These are phyloP conservation scores for Ustanciosporium gigantosporum DNA, from an alignment of 1,284 basidiomycete species.

Conservation along the genomic window DNA sequence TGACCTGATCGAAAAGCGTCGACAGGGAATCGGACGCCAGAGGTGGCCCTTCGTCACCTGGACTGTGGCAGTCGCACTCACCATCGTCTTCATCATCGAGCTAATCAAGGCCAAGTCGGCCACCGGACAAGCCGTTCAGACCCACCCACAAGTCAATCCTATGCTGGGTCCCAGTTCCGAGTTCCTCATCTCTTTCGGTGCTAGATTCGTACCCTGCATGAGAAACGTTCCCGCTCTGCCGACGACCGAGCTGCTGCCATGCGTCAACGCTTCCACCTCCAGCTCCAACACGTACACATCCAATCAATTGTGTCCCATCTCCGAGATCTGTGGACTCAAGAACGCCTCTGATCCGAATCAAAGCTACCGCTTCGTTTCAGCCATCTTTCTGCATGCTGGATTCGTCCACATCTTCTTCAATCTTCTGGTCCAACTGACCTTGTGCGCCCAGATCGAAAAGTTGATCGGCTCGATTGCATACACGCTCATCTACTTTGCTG, in stretches of 20 bases:
- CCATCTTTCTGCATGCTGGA: constrained; percentile 82
- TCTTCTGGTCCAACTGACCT: constrained; percentile 80
- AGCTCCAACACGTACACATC: constrained; percentile 53
- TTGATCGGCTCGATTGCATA: constrained; percentile 74
- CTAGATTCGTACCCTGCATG: constrained; percentile 88
- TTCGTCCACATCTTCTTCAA: constrained; percentile 81
- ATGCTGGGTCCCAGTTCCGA: constrained; percentile 88
- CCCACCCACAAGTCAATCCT: constrained; percentile 77
- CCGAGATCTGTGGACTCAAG: constrained; percentile 79
- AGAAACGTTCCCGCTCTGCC: constrained; percentile 64
- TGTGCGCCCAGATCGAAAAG: constrained; percentile 73
- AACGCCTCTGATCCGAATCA: constrained; percentile 74
- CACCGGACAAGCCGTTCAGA: constrained; percentile 60
- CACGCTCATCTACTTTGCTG: constrained; percentile 79
- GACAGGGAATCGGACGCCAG: constrained; percentile 79
- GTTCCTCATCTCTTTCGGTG: constrained; percentile 81
- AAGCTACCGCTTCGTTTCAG: constrained; percentile 72
- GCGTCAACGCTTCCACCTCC: constrained; percentile 64
- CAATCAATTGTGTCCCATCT: constrained; percentile 71
- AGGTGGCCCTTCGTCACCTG: constrained; percentile 70
- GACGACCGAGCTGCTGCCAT: constrained; percentile 68
- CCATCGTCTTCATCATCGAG: constrained; percentile 63
- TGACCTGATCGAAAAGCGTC: constrained; percentile 62
- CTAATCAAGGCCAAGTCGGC: constrained; percentile 49
- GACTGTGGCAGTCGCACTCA: constrained; percentile 67